A percentile compares a stretch with the other conserved stretches of the same genome.
These are phyloP conservation scores for Neoboletus subvelutipes DNA, from an alignment of 768 basidiomycete species.

Conservation along the genomic window DNA sequence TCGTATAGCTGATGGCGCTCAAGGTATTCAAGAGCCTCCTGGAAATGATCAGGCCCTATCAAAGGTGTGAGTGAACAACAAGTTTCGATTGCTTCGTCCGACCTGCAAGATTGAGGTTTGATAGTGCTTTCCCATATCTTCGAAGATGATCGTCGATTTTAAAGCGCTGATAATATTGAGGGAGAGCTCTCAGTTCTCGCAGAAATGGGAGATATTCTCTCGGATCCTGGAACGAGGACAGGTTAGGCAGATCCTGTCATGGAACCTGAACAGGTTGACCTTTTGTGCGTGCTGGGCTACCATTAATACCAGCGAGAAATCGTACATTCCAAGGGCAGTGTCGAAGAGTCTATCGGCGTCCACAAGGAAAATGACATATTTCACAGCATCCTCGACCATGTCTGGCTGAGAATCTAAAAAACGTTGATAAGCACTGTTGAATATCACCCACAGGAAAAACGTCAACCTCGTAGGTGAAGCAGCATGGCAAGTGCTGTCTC, in stretches of 20 bases:
- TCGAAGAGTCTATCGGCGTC: slow-evolving; percentile 91
- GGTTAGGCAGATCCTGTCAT: slow-evolving; percentile 1
- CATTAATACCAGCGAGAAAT: slow-evolving; percentile 93
- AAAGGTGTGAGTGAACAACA: slow-evolving; percentile 5
- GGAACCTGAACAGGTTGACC: slow-evolving; percentile 43
- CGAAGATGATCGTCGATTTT: slow-evolving; percentile 91
- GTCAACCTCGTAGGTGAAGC: slow-evolving; percentile 72
- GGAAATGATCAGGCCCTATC: slow-evolving; percentile 67
- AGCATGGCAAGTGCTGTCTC: slow-evolving; percentile 79
- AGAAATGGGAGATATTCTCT: slow-evolving; percentile 97
- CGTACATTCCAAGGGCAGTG: slow-evolving; percentile 97
- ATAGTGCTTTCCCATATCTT: slow-evolving; percentile 70
- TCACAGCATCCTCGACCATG: slow-evolving; percentile 93
- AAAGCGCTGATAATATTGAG: slow-evolving; percentile 82
- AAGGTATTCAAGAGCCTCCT: slow-evolving; percentile 77
- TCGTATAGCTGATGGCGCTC: slow-evolving; percentile 77
- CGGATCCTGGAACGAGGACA: slow-evolving; percentile 69
- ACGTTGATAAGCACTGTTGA: background rate
- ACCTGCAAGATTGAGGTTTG: slow-evolving; percentile 76
- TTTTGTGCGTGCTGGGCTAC: slow-evolving; percentile 97
- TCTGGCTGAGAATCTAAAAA: slow-evolving; percentile 49
- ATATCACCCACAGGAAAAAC: background rate
- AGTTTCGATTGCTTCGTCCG: slow-evolving; percentile 6
- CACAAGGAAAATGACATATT: slow-evolving; percentile 97
- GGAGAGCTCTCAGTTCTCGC: slow-evolving; percentile 73